Evolutionary conservation across 1,284 basidiomycete species (phyloP), one percentile per base, ranked within the genome.

Genomic region (Heterobasidion irregulare): DNA sequence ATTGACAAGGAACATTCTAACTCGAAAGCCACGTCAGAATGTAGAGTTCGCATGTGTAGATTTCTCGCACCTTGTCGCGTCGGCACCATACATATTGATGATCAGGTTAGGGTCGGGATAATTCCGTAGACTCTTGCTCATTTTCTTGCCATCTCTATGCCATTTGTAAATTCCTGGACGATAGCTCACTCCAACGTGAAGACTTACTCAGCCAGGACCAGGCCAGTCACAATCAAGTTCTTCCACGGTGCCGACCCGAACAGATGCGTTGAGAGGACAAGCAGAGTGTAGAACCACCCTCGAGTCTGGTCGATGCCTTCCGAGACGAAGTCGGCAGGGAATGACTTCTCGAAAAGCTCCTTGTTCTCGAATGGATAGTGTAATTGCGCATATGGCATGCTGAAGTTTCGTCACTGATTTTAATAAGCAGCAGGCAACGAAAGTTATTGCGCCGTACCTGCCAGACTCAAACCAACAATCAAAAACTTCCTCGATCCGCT

Each of bases 381-480:
- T 12, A 86, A 80, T 67, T 98, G 96, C 1, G 95, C 97, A 66
- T 97, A 99, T 4, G 97, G 97, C 97, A 99, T 99, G 67, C 94
- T 96, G 61, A 8, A 56, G 26, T 53, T 8, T 50, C 26, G 50
- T 33, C 12, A 8, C 38, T 49, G 26, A 32, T 15, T 26, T 6
- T 13, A 47, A 34, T 52, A 49, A 36, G 35, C 32, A 4, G 13
- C 48, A 67, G 47, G 51, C 47, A 13, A 51, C 50, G 6, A 38
- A 34, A 19, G n/a, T 47, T 26, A 16, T 6, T 18, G 36, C 26
- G 26, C 61, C 78, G 58, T 61, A 92, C 92, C 90, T 94, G 72
- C 97, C 97, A 7, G 96, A 98, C 75, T 99, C 97, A 70, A 99
- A 99, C 97, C 97, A 99, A 70, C 97, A 99, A 70, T 99, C 97